Evolutionary conservation across 768 basidiomycete species (phyloP), one percentile per base, ranked within the genome.

Genomic region (Naganishia randhawae): DNA sequence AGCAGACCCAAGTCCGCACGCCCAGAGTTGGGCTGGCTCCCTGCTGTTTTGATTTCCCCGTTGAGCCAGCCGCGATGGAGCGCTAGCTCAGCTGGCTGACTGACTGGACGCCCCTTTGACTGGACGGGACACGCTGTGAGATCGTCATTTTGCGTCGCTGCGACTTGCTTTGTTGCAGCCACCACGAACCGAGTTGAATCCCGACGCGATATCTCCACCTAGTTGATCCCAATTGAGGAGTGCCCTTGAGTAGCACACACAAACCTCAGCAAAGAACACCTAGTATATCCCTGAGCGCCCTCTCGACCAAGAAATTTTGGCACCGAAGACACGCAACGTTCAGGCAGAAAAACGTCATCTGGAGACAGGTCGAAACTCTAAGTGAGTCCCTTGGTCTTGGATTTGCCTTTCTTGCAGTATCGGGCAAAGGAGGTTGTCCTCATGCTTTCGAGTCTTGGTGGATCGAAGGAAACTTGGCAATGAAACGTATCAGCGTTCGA

Each of bases 301-400:
- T 39, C 41, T 61, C 35, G 10, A 52, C 29, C 37, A 39, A 29
- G 22, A 22, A 25, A 25, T 41, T 25, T 25, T 42, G 39, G 22
- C 57, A 29, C n/a, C 35, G 37, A 39, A 32, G 39, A 35, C n/a
- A 29, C 37, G 39, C 25, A 61, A 8, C 33, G 39, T 61, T 25
- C 37, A 61, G 22, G 57, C 37, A 61, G 57, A 61, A 48, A 48
- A 61, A 61, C 57, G 57, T 61, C 57, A 61, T 61, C 57, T 61
- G 39, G 39, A 39, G 22, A 61, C 37, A 61, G 39, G 35, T 41
- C 27, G 54, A 37, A 39, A 29, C 27, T 11, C 27, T 39, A 6
- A 10, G 57, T 61, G 57, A 61, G 57, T 55, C 2, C 13, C 17
- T 22, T 11, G 54, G n/a, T 27, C n/a, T 35, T 7, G 11, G 19